A percentile compares a stretch with the other conserved stretches of the same genome.
These are phyloP conservation scores for Mortierella sp. DNA, from an alignment of 371 early-diverging fungal species.

Conservation along the genomic window DNA sequence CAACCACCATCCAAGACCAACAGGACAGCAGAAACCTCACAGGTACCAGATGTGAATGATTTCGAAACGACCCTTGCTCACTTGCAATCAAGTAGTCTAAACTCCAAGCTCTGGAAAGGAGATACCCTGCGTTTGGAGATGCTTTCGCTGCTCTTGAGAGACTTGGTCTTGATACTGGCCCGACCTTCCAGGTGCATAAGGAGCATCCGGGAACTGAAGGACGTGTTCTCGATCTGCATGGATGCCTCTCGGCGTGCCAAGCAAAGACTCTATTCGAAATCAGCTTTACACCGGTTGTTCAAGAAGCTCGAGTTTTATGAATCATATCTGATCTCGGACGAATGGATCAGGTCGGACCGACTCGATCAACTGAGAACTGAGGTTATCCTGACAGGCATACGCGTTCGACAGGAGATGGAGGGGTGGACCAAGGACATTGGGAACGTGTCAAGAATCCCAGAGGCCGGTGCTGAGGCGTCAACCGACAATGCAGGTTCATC, in stretches of 20 bases:
- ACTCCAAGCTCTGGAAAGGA: conserved; percentile 48
- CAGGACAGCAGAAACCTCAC: neutral
- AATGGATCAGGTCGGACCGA: conserved; percentile 22
- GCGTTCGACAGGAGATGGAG: conserved; percentile 35
- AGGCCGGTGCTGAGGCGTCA: no score
- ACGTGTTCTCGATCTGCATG: conserved; percentile 10
- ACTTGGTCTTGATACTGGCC: conserved; percentile 31
- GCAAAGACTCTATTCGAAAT: conserved; percentile 19
- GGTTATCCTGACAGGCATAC: conserved; percentile 35
- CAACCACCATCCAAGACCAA: neutral
- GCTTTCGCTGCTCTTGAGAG: conserved; percentile 30
- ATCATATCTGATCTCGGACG: conserved; percentile 36
- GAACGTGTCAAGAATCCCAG: conserved; percentile 12
- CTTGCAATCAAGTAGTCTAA: conserved; percentile 26
- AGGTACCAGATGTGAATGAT: conserved; percentile 29
- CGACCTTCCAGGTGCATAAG: conserved; percentile 28
- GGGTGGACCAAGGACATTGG: conserved; percentile 36
- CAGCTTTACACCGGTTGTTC: conserved; percentile 18
- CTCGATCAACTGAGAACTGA: conserved; percentile 37
- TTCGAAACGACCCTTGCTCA: conserved; percentile 50
- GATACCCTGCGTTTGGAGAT: conserved; percentile 47
- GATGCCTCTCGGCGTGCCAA: neutral
- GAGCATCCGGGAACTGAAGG: conserved; percentile 21
- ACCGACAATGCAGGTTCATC: no score
- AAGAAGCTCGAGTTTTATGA: conserved; percentile 53